phyloP scores from a whole-genome alignment of 2,329 filamentous ascomycete species.

The Fusarium sambucinum region DNA sequence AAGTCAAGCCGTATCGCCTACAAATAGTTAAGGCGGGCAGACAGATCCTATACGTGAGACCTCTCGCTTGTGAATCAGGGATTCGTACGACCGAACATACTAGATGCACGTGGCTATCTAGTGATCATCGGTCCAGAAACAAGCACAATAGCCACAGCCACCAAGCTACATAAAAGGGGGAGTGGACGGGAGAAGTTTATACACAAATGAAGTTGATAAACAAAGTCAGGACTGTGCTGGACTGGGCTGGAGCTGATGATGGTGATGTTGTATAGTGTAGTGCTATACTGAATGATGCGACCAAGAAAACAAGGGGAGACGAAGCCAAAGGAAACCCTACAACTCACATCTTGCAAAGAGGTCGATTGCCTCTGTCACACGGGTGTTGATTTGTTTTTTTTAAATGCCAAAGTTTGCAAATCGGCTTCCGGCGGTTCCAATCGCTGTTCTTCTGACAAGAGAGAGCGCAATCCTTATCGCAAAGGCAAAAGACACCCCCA shows the following conservation, averaged over 20 bases:
- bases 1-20: conserved; percentile 5
- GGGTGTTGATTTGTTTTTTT: not conserved
- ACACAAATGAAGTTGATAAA: conserved; percentile 7
- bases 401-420: conserved; percentile 9
- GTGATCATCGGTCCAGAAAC: conserved; percentile 28
- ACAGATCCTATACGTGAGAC: conserved; percentile 26
- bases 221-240: not conserved
- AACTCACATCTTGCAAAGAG: conserved; percentile 43
- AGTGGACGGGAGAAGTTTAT: not conserved
- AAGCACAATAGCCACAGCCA: conserved; percentile 6
- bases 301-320: conserved; percentile 24
- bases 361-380: conserved; percentile 21
- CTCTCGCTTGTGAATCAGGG: conserved; percentile 37
- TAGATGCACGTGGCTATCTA: conserved; percentile 38
- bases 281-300: not conserved
- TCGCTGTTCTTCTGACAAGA: conserved; percentile 10
- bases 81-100: conserved; percentile 33
- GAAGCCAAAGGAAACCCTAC: conserved; percentile 25
- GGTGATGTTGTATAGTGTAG: conserved; percentile 17
- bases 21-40: not conserved
- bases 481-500: conserved; percentile 9
- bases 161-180: conserved; percentile 5
- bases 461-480: conserved; percentile 10
- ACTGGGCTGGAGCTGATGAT: not conserved
- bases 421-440: conserved; percentile 23